Base-by-base conservation (phyloP, 2,329 filamentous ascomycete genomes). In the Neofusicoccum sp. region DNA sequence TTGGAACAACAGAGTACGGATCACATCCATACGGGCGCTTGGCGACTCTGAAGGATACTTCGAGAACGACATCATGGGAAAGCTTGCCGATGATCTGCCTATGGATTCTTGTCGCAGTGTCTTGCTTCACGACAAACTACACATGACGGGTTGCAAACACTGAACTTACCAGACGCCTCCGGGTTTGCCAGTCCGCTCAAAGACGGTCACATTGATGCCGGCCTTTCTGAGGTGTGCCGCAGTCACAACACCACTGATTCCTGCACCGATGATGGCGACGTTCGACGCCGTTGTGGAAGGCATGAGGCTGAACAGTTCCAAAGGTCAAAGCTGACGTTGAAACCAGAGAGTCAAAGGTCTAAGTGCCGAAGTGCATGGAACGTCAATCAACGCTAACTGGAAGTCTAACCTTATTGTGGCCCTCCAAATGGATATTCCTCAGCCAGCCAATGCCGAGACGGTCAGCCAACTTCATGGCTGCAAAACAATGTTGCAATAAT, bases 131-230 rank as follows among this genome's bases (percentile, higher is more conserved):
- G n/a, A n/a, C n/a, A n/a, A 11, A 20, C 33, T 28, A 16, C 26
- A 41, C 38, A n/a, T 11, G 16, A 28, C 8, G 31, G 8, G 24
- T 34, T 26, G 40, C 53, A 8, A 31, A 58, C n/a, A 20, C 12
- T 31, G 43, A 14, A 65, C 76, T 53, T 72, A 83, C 84, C 84
- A 86, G 30, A 84, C 77, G 12, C 84, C 84, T 2, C 84, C 84
- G n/a, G 79, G 75, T 14, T 73, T 76, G 58, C 73, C 73, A 4
- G 77, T 80, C 58, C 84, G 75, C 63, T 86, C 84, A 63, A 82
- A 85, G 0, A 86, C 77, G 0, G 77, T 80, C 1, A 84, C 80
- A 7, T 84, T 74, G 7, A 75, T n/a, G 2, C 69, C 69, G 61
- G 72, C 70, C 12, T 65, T 71, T 34, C 65, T 68, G 8, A 75